A percentile compares a stretch with the other conserved stretches of the same genome.
phyloP scores from a whole-genome alignment of 148 eudicot genomes.

The Persicaria maculosa region DNA sequence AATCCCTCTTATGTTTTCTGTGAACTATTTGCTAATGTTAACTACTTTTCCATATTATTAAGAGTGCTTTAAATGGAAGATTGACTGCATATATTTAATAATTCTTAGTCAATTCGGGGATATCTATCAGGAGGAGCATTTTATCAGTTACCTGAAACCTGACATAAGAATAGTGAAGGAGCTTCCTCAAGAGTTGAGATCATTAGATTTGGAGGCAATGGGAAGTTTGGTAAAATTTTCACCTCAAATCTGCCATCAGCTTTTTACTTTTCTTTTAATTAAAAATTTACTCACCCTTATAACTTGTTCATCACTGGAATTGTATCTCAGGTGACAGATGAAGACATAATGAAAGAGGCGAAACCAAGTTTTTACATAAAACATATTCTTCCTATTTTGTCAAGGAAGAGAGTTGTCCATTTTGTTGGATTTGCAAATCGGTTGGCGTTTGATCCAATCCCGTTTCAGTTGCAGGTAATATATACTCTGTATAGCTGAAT shows the following conservation, averaged over 20 bases:
- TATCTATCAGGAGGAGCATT: constrained; percentile 97
- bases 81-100: constrained; percentile 50
- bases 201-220: constrained; percentile 87
- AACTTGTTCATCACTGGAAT: constrained; percentile 14
- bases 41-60: constrained; percentile 8
- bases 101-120: constrained; percentile 96
- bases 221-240: constrained; percentile 79
- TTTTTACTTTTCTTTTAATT: constrained; percentile 1
- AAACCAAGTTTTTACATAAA: constrained; percentile 85
- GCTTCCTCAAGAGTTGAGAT: constrained; percentile 73
- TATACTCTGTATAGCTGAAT: neutral
- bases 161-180: constrained; percentile 84
- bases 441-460: constrained; percentile 88
- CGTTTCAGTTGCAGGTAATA: constrained; percentile 78
- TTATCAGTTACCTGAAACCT: constrained; percentile 79
- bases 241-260: constrained; percentile 10
- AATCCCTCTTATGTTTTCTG: neutral
- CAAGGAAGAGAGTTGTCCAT: constrained; percentile 69
- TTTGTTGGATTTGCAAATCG: constrained; percentile 95
- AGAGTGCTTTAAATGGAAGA: constrained; percentile 31
- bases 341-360: constrained; percentile 89
- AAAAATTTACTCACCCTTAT: constrained; percentile 6
- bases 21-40: neutral
- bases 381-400: constrained; percentile 77
- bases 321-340: constrained; percentile 70